Percentiles rank a stretch among this genome's conserved stretches.
Evolutionary conservation across 2,329 filamentous ascomycete species (phyloP).

Genomic region (Gnomoniopsis sp.): DNA sequence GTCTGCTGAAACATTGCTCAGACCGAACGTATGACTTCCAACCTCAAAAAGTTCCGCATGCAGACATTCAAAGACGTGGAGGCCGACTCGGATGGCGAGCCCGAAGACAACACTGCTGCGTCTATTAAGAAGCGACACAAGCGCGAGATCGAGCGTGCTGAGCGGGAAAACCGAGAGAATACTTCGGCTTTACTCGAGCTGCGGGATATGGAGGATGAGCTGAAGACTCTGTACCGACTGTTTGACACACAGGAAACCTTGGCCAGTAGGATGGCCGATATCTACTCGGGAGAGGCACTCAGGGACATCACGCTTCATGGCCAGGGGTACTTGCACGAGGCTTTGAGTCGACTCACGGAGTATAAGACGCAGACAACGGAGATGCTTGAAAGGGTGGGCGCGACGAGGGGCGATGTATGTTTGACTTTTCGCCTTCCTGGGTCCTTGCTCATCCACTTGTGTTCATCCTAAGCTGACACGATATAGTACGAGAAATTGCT

Average conservation of each 20-base stretch:
- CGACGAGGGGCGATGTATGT: slow-evolving; percentile 54
- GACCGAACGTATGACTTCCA: slow-evolving; percentile 61
- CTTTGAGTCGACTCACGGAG: slow-evolving; percentile 49
- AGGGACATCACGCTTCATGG: slow-evolving; percentile 41
- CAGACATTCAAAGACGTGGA: slow-evolving; percentile 46
- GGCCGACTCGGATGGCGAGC: slow-evolving; percentile 34
- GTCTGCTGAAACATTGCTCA: slow-evolving; percentile 23
- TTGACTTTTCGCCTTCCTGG: neutral
- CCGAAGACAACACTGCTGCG: slow-evolving; percentile 33
- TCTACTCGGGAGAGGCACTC: slow-evolving; percentile 40
- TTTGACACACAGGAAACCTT: slow-evolving; percentile 55
- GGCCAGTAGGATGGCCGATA: slow-evolving; percentile 44
- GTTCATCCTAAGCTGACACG: slow-evolving; percentile 31
- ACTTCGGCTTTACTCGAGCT: slow-evolving; percentile 61
- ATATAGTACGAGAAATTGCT: slow-evolving; percentile 59
- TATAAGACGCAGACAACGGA: slow-evolving; percentile 52
- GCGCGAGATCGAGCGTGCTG: slow-evolving; percentile 39
- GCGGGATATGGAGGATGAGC: slow-evolving; percentile 62
- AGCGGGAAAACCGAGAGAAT: slow-evolving; percentile 59
- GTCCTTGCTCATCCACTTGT: neutral
- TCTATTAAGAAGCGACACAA: slow-evolving; percentile 41
- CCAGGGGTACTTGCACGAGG: slow-evolving; percentile 48
- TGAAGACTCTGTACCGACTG: slow-evolving; percentile 52
- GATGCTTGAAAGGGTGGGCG: slow-evolving; percentile 56
- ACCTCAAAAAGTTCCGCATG: slow-evolving; percentile 59